phyloP scores from a whole-genome alignment of 108 stramenopile genomes.

The Nannochloropsis oceanica region DNA sequence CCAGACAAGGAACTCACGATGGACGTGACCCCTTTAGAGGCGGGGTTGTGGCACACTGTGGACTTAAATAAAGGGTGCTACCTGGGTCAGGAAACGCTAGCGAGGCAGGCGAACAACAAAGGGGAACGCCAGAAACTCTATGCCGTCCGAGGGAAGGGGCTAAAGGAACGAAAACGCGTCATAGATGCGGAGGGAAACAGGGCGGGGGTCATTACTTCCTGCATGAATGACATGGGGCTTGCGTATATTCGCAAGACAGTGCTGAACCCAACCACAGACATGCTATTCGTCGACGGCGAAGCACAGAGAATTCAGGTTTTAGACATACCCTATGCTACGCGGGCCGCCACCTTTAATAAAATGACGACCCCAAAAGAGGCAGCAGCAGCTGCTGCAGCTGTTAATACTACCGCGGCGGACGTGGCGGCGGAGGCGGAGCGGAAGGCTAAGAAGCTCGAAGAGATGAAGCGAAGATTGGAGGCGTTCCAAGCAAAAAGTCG shows the following conservation, averaged over 20 bases:
- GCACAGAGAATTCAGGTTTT: neutral
- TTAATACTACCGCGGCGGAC: conserved; percentile 3
- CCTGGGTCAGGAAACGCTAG: conserved; percentile 24
- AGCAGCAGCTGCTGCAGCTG: neutral
- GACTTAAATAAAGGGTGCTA: conserved; percentile 29
- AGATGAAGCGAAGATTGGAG: conserved; percentile 20
- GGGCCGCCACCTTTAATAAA: neutral
- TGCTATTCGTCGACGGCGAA: neutral
- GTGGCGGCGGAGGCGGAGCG: neutral
- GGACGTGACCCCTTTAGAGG: conserved; percentile 19
- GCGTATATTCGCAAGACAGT: neutral
- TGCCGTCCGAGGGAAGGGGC: neutral
- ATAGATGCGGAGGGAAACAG: neutral
- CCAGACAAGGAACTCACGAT: conserved; percentile 21
- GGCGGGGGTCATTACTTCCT: neutral
- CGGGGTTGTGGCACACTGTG: conserved; percentile 26
- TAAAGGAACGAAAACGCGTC: neutral
- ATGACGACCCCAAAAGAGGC: neutral
- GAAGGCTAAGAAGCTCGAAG: conserved; percentile 21
- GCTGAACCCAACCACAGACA: neutral
- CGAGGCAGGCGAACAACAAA: neutral
- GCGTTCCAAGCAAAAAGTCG: conserved; percentile 1
- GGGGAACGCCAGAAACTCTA: neutral
- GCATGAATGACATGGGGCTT: neutral
- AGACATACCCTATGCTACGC: neutral